Conservation (phyloP, 176 grass and related monocot genomes). For the Oryza brachyantha region DNA sequence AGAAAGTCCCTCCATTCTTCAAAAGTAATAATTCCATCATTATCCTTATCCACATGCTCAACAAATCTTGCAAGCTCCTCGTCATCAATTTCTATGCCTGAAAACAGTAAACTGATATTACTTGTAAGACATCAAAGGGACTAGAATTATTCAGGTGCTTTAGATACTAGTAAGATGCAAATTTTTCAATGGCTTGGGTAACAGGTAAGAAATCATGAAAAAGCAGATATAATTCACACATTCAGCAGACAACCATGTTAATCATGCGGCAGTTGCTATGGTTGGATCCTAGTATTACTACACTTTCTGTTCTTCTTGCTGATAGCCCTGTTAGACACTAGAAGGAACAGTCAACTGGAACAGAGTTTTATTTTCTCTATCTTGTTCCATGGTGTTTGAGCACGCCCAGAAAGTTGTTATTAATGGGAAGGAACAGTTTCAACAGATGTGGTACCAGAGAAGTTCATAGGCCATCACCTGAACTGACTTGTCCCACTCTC, state of each 20-base stretch:
- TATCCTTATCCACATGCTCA: constrained; percentile 93
- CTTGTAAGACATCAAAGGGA: constrained; percentile 31
- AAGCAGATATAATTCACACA: background rate
- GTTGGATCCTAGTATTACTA: background rate
- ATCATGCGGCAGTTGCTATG: background rate
- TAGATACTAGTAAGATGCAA: background rate
- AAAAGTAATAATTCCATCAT: constrained; percentile 92
- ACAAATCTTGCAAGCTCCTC: constrained; percentile 80
- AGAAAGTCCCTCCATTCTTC: constrained; percentile 98
- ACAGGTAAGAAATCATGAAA: background rate
- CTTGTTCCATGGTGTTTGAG: background rate
- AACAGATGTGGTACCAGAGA: background rate
- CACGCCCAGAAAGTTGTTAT: background rate
- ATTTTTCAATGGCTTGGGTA: background rate
- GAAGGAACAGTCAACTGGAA: background rate
- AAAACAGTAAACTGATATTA: constrained; percentile 34
- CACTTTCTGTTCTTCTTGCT: background rate
- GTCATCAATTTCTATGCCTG: constrained; percentile 87
- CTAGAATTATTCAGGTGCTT: constrained; percentile 1
- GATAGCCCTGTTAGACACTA: background rate
- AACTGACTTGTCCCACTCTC: background rate
- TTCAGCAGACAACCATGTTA: background rate
- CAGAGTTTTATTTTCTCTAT: background rate
- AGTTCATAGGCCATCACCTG: background rate
- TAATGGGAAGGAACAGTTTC: background rate